phyloP scores from a whole-genome alignment of 495 filamentous ascomycete genomes.

The Penicillium fimorum region DNA sequence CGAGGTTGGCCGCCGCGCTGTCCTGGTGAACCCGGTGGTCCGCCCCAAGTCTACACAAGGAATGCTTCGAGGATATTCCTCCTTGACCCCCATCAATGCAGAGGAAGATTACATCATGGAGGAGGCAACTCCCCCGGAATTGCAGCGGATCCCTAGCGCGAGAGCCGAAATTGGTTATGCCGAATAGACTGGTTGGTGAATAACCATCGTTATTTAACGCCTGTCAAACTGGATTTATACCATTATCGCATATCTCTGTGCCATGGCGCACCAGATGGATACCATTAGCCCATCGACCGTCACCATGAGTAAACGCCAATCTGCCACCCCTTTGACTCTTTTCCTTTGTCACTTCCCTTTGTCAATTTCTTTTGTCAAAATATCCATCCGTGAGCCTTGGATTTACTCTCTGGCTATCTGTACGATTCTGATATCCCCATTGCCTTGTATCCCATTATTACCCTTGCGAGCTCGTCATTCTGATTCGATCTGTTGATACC shows the following conservation, averaged over 20 bases:
- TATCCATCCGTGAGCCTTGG: constrained; percentile 3
- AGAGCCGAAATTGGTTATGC: constrained; percentile 61
- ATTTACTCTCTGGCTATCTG: constrained; percentile 6
- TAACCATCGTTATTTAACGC: background rate
- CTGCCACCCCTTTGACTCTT: constrained; percentile 32
- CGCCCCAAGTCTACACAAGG: constrained; percentile 68
- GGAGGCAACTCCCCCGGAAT: constrained; percentile 32
- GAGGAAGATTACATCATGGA: constrained; percentile 45
- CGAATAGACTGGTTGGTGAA: constrained; percentile 13
- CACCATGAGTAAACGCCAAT: constrained; percentile 25
- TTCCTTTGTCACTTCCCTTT: constrained; percentile 30
- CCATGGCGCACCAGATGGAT: background rate
- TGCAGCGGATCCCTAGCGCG: constrained; percentile 65
- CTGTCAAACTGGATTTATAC: constrained; percentile 2
- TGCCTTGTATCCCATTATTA: constrained; percentile 8
- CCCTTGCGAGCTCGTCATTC: constrained; percentile 18
- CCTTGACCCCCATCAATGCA: constrained; percentile 43
- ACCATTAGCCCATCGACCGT: constrained; percentile 5
- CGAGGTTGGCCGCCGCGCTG: constrained; percentile 54
- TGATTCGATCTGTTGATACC: constrained; percentile 44
- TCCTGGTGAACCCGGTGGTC: constrained; percentile 39
- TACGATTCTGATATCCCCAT: constrained; percentile 17
- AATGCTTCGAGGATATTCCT: constrained; percentile 59
- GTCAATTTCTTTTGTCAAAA: constrained; percentile 20
- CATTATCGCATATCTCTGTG: constrained; percentile 1